Base-by-base conservation (phyloP, 2,329 filamentous ascomycete genomes). In the Penicillium italicum region DNA sequence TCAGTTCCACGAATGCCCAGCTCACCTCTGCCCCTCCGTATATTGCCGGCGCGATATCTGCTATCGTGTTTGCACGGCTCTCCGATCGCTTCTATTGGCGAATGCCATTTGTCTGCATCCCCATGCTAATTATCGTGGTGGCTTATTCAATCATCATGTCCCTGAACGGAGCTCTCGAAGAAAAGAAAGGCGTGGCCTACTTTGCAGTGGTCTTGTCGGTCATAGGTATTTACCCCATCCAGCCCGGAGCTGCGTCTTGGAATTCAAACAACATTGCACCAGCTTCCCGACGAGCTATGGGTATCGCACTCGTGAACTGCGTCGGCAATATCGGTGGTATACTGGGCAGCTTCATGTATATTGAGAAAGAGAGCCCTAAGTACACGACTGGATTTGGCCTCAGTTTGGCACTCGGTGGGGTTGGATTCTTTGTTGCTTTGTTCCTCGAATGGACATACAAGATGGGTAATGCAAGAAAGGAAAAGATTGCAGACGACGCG, bases 1-100 rank as follows among this genome's bases (percentile, higher is more conserved):
- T 72, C 55, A 65, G 47, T 14, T 62, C 65, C 0, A 70, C 71
- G 0, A 69, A 65, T 4, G 72, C 73, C 11, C 73, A 75, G 38
- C 63, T 75, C 7, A 59, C 56, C 31, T 64, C 65, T 1, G 62
- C 65, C 1, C 66, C 66, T 1, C 66, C 66, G 0, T 68, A 69
- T 34, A 59, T 67, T 7, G 62, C 65, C 8, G 66, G 57, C n/a
- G 63, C 65, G 1, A 59, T 68, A 10, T 63, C 66, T 10, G 62
- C 63, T 18, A 55, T 68, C 33, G 45, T 57, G 22, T 62, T 68
- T 33, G 57, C 66, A 3, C 37, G 41, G 0, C 41, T 67, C 5
- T 67, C 66, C 0, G 66, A 68, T 20, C 54, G 50, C 8, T 66
- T 63, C 45, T 64, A 66, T 47, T 65, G 61, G 62, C 62, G 66